These are phyloP conservation scores for Pyrus pyrifolia DNA, from an alignment of 306 rosid species.

Conservation along the genomic window DNA sequence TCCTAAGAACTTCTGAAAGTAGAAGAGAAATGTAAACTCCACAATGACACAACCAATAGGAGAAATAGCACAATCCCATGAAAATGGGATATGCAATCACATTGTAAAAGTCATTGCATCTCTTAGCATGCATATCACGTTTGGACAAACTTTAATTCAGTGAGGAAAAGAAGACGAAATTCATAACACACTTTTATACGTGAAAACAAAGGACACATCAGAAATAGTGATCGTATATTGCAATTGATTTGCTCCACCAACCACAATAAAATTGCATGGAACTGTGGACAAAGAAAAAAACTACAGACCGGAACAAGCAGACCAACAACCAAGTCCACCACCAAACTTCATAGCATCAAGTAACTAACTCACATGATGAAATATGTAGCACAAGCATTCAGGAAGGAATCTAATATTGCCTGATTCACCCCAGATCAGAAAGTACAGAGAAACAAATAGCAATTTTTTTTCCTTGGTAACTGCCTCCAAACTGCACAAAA, in stretches of 20 bases:
- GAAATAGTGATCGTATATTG: background rate
- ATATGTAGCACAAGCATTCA: slow-evolving; percentile 98
- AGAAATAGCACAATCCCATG: background rate
- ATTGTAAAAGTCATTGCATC: background rate
- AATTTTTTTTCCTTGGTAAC: slow-evolving; percentile 68
- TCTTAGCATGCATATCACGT: background rate
- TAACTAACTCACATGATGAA: slow-evolving; percentile 80
- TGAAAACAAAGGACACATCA: background rate
- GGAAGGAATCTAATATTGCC: slow-evolving; percentile 88
- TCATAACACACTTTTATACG: background rate
- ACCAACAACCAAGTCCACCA: background rate
- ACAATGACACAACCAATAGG: background rate
- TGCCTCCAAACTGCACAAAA: slow-evolving; percentile 51
- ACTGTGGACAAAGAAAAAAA: background rate
- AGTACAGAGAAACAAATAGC: slow-evolving; percentile 61
- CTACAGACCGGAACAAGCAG: background rate
- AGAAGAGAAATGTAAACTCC: background rate
- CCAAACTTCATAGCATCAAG: background rate
- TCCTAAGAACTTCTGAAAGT: background rate
- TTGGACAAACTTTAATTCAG: background rate
- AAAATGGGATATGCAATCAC: background rate
- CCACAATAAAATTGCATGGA: background rate
- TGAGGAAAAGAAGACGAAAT: background rate
- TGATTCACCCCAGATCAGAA: slow-evolving; percentile 95
- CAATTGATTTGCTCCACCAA: background rate